These are phyloP conservation scores for Pichia sp. DNA, from an alignment of 1,139 yeast genomes.

Conservation along the genomic window DNA sequence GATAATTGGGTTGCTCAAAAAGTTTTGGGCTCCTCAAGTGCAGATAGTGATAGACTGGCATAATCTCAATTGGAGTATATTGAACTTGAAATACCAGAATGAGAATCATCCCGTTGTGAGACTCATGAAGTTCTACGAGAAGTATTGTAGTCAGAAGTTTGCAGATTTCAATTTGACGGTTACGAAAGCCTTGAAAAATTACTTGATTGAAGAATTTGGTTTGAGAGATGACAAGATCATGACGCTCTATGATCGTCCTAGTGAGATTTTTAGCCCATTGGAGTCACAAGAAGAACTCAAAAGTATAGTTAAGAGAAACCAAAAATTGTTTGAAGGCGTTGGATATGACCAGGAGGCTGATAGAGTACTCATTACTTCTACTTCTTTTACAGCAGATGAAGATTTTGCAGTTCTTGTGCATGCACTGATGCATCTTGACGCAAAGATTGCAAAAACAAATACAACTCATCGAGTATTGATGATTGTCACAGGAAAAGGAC, in stretches of 20 bases:
- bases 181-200: constrained; percentile 63
- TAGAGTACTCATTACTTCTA: constrained; percentile 70
- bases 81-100: constrained; percentile 56
- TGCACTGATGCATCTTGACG: constrained; percentile 59
- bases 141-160: constrained; percentile 42
- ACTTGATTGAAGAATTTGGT: constrained; percentile 48
- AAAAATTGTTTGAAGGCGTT: constrained; percentile 32
- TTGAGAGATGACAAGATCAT: constrained; percentile 33
- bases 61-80: constrained; percentile 79
- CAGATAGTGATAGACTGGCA: constrained; percentile 91
- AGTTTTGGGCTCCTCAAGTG: constrained; percentile 48
- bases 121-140: constrained; percentile 52
- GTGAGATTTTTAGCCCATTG: constrained; percentile 56
- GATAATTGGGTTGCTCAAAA: constrained; percentile 48
- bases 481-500: constrained; percentile 93
- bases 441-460: constrained; percentile 19
- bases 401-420: constrained; percentile 66
- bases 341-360: constrained; percentile 34
- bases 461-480: constrained; percentile 48
- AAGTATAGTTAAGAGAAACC: constrained; percentile 20
- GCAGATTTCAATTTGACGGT: constrained; percentile 77
- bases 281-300: constrained; percentile 12
- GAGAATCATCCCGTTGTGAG: constrained; percentile 56
- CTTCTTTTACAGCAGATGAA: constrained; percentile 96
- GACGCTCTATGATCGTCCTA: constrained; percentile 71